These are phyloP conservation scores for Thraustotheca clavata DNA, from an alignment of 352 stramenopile genomes.

Conservation along the genomic window DNA sequence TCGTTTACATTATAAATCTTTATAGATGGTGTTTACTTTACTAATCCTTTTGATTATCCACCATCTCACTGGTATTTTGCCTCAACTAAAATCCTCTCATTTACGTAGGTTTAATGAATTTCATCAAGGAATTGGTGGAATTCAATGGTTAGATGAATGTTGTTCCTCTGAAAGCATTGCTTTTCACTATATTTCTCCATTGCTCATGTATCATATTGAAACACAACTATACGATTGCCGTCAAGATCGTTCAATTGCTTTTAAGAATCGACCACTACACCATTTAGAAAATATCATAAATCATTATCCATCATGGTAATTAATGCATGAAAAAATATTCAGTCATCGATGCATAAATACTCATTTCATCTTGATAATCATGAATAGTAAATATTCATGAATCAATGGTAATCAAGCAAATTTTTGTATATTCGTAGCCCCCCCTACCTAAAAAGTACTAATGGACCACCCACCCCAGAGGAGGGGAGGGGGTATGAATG, in stretches of 20 bases:
- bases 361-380: too few species aligned
- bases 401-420: too few species aligned
- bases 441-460: neutral
- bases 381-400: too few species aligned
- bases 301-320: too few species aligned
- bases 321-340: too few species aligned
- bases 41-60: constrained; percentile 30
- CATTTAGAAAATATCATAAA: too few species aligned
- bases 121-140: constrained; percentile 55
- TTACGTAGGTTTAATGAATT: constrained; percentile 32
- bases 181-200: constrained; percentile 66
- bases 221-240: constrained; percentile 62
- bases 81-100: neutral
- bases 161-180: constrained; percentile 57
- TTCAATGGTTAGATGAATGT: constrained; percentile 39
- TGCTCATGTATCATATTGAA: constrained; percentile 75
- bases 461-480: neutral
- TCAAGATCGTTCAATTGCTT: too few species aligned
- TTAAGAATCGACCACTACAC: too few species aligned
- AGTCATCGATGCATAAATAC: too few species aligned
- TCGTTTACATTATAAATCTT: neutral
- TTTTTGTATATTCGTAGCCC: neutral
- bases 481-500: neutral
- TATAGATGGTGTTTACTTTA: constrained; percentile 51
- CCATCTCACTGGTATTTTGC: constrained; percentile 49